Conservation (phyloP, 2,329 filamentous ascomycete species). For the Verticillium nonalfalfae region DNA sequence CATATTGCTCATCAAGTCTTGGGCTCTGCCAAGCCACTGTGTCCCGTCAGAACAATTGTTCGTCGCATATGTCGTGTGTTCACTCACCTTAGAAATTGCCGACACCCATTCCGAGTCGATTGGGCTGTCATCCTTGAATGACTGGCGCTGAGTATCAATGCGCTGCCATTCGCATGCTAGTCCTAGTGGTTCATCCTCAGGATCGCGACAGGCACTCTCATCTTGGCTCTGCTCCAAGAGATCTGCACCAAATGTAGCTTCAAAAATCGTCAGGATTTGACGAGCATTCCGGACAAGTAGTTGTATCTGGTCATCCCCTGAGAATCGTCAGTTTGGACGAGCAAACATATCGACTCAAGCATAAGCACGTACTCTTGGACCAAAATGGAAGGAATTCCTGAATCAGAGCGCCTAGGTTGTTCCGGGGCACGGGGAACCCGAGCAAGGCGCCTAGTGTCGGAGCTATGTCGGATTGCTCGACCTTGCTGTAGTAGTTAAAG, state of each 20-base stretch:
- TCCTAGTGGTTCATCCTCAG: constrained; percentile 41
- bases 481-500: constrained; percentile 74
- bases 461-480: constrained; percentile 94
- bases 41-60: constrained; percentile 5
- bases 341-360: background rate
- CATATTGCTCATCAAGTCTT: constrained; percentile 77
- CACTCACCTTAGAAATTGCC: constrained; percentile 33
- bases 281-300: constrained; percentile 71
- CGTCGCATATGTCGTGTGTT: background rate
- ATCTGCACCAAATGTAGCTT: constrained; percentile 58
- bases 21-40: constrained; percentile 64
- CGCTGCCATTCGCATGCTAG: constrained; percentile 65
- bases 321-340: background rate
- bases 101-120: constrained; percentile 32
- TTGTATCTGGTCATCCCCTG: constrained; percentile 50
- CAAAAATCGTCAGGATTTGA: constrained; percentile 73
- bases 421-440: constrained; percentile 81
- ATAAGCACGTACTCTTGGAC: constrained; percentile 47
- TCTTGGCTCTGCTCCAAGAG: constrained; percentile 17
- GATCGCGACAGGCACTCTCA: constrained; percentile 21
- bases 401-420: constrained; percentile 85
- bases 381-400: constrained; percentile 73
- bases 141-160: constrained; percentile 15
- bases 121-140: constrained; percentile 14
- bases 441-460: constrained; percentile 83